Conservation (phyloP, 2,329 filamentous ascomycete species). For the Aureobasidium melanogenum region DNA sequence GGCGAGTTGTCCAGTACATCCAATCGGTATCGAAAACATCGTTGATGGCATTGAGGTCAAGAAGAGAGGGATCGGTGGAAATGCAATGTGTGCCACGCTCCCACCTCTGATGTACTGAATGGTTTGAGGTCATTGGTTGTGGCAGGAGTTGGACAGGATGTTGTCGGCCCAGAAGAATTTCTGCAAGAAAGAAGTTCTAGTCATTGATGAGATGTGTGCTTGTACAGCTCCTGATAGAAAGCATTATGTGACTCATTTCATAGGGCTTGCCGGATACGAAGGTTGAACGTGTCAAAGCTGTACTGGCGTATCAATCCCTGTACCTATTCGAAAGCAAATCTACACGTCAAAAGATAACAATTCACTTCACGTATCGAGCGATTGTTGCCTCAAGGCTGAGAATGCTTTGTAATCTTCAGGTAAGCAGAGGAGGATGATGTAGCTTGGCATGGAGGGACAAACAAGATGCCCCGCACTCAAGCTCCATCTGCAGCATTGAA, state of each 20-base stretch:
- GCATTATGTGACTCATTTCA: not conserved
- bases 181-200: too few relatives aligned
- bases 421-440: not conserved
- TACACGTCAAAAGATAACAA: too few relatives aligned
- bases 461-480: not conserved
- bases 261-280: not conserved
- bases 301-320: too few relatives aligned
- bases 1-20: slow-evolving; percentile 11
- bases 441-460: not conserved
- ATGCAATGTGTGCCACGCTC: not conserved
- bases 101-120: slow-evolving; percentile 6
- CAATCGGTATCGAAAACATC: not conserved
- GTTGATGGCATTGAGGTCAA: not conserved
- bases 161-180: too few relatives aligned
- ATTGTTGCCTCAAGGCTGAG: not conserved
- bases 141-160: not conserved
- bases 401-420: not conserved
- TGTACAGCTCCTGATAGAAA: too few relatives aligned
- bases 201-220: too few relatives aligned
- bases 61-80: not conserved
- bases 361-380: not conserved
- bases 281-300: too few relatives aligned
- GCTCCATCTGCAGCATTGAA: not conserved
- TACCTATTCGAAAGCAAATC: too few relatives aligned
- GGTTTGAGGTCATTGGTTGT: not conserved